Conservation (phyloP, 768 basidiomycete genomes). For the Russula lepida region DNA sequence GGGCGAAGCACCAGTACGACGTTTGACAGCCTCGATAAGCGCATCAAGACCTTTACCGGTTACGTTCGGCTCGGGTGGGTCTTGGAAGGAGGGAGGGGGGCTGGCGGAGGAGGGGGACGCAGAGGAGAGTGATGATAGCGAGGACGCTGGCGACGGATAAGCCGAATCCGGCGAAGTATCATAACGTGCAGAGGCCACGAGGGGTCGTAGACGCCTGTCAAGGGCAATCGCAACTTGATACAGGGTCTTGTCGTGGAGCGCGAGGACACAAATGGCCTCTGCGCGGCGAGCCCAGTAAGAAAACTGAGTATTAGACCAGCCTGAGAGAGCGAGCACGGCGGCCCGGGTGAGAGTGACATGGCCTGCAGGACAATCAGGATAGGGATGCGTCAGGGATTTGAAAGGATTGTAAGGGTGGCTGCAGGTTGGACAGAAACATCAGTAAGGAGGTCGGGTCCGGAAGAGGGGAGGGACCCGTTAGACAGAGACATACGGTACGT, state of each 20-base stretch:
- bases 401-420: slow-evolving; percentile 48
- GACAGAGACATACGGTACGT: slow-evolving; percentile 37
- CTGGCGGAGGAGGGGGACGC: slow-evolving; percentile 12
- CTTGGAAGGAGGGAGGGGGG: slow-evolving; percentile 26
- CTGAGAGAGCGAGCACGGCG: slow-evolving; percentile 39
- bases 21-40: slow-evolving; percentile 42
- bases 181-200: slow-evolving; percentile 17
- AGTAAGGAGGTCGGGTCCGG: background rate
- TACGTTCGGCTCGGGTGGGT: slow-evolving; percentile 32
- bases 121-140: slow-evolving; percentile 18
- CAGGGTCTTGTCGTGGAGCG: slow-evolving; percentile 34
- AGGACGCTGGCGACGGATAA: slow-evolving; percentile 20
- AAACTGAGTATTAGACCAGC: slow-evolving; percentile 48
- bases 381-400: slow-evolving; percentile 39
- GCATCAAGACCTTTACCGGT: slow-evolving; percentile 44
- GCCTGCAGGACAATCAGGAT: slow-evolving; percentile 33
- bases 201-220: slow-evolving; percentile 33
- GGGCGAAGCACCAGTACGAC: slow-evolving; percentile 38
- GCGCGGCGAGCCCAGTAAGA: slow-evolving; percentile 47
- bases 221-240: slow-evolving; percentile 35
- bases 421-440: slow-evolving; percentile 15
- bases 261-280: slow-evolving; percentile 42
- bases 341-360: slow-evolving; percentile 40
- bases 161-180: slow-evolving; percentile 20
- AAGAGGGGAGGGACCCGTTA: background rate